Base-by-base conservation (phyloP, 371 early-diverging fungal genomes). In the Coemansia linderi region DNA sequence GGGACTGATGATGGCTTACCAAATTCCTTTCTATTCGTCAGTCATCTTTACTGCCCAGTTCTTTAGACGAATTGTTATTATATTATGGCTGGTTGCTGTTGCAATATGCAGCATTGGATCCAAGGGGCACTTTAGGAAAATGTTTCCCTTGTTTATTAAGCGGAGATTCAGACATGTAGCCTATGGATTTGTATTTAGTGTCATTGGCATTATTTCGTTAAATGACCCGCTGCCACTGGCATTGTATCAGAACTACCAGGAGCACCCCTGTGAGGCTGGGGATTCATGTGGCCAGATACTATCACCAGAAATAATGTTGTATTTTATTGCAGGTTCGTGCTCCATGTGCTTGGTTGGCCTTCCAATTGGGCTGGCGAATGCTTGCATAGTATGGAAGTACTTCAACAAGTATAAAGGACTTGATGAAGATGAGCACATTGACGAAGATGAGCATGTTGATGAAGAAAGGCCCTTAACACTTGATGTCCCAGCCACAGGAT, bases 111-210 rank as follows among this genome's bases (percentile, higher is more conserved):
- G 59, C n/a, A 29, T 69, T 24, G 58, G 56, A 13, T n/a, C 63
- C 8, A 63, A 69, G 40, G 69, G 58, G 15, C 59, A 27, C 33
- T 63, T 68, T 62, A 59, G 37, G 2, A 59, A 63, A 37, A 17
- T 33, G 19, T 44, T 44, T 44, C 46, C 46, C 3, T 31, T 69
- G 48, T 22, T 63, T 19, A 13, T 46, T 13, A 38, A 46, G 27
- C 33, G 46, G 10, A 44, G 59, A 6, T n/a, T 40, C 22, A 39
- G 64, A 6, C 46, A 44, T 9, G 9, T 44, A 19, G n/a, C 46
- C 6, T 44, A 44, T 2, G 46, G 19, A n/a, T 44, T 44, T 44
- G 46, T 19, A 6, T 44, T 44, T 44, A 19, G 19, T 19, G 46
- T 19, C 4, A 44, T 44, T 22, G 46, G 46, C 3, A 1, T 44